These are phyloP conservation scores for Podospora australis DNA, from an alignment of 495 filamentous ascomycete genomes.

Conservation along the genomic window DNA sequence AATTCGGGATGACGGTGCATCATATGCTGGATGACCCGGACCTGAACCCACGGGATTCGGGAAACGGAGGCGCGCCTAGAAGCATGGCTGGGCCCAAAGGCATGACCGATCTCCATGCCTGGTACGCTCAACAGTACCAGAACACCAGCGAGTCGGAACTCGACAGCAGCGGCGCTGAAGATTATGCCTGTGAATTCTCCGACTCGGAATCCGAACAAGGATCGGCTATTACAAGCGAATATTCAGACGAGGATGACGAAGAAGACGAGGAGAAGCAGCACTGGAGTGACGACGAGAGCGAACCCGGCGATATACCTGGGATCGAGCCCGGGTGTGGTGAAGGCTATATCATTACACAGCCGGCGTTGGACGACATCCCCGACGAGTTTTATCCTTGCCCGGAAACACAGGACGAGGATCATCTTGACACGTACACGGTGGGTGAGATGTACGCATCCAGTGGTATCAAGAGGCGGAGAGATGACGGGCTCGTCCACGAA, in stretches of 20 bases:
- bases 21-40: conserved; percentile 87
- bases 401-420: conserved; percentile 53
- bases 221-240: conserved; percentile 42
- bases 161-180: conserved; percentile 34
- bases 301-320: conserved; percentile 79
- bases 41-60: conserved; percentile 38
- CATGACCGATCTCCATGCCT: conserved; percentile 20
- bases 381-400: conserved; percentile 63
- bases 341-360: conserved; percentile 71
- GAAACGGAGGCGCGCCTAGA: conserved; percentile 16
- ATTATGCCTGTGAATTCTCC: conserved; percentile 44
- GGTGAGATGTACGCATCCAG: conserved; percentile 86
- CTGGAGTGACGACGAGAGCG: conserved; percentile 38
- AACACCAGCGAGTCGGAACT: conserved; percentile 26
- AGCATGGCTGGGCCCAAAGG: conserved; percentile 21
- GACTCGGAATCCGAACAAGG: conserved; percentile 50
- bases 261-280: conserved; percentile 33
- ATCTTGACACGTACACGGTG: conserved; percentile 64
- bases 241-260: conserved; percentile 22
- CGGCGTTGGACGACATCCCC: conserved; percentile 80
- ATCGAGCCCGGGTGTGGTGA: conserved; percentile 68
- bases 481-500: conserved; percentile 67
- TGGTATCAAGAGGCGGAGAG: conserved; percentile 64
- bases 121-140: conserved; percentile 29
- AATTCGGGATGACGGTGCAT: conserved; percentile 90